Conservation (phyloP, 352 stramenopile species). For the Pythium phragmitis region DNA sequence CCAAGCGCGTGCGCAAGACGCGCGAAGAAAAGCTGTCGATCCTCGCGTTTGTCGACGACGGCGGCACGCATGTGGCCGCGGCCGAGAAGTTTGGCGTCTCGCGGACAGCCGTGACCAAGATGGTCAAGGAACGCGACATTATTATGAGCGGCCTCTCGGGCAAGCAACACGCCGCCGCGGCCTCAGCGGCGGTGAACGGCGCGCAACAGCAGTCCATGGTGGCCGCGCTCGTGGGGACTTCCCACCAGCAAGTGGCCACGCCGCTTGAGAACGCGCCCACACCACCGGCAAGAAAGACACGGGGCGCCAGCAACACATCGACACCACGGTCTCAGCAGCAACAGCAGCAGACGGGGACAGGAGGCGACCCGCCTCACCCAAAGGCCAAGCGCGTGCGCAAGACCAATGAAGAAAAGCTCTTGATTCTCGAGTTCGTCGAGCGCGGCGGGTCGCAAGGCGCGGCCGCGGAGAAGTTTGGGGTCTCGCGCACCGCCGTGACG, state of each 20-base stretch:
- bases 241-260: not conserved
- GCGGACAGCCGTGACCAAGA: constrained; percentile 80
- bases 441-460: constrained; percentile 70
- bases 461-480: constrained; percentile 75
- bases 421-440: constrained; percentile 83
- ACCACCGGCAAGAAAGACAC: constrained; percentile 13
- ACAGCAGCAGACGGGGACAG: not conserved
- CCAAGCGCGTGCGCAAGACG: constrained; percentile 80
- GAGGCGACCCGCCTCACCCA: not conserved
- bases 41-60: constrained; percentile 74
- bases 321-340: constrained; percentile 1
- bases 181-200: not conserved
- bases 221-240: not conserved
- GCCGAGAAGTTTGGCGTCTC: constrained; percentile 83
- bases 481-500: constrained; percentile 79
- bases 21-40: constrained; percentile 86
- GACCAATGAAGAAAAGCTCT: constrained; percentile 82
- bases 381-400: constrained; percentile 73
- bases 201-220: not conserved
- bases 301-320: constrained; percentile 1
- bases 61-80: constrained; percentile 69
- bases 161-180: constrained; percentile 16
- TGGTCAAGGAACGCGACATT: constrained; percentile 81
- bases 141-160: constrained; percentile 35
- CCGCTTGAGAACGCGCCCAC: not conserved